phyloP scores from a whole-genome alignment of 2,329 filamentous ascomycete species.

The Coniochaeta hoffmannii region DNA sequence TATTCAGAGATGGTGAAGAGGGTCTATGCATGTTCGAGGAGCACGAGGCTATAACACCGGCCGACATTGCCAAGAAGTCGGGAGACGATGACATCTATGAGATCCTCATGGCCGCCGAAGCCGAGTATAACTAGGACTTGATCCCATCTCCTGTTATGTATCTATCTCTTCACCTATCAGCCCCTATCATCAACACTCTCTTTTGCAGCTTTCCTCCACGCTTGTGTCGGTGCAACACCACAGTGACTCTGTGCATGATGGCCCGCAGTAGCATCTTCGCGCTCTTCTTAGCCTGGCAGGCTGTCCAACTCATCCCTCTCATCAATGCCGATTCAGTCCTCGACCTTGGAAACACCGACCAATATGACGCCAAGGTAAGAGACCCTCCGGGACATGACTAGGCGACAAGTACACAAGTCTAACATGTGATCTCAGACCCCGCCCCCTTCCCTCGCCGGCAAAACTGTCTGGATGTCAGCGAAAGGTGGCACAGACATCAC shows the following conservation, averaged over 20 bases:
- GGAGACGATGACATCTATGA: constrained; percentile 2
- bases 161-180: not conserved
- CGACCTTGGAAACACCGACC: too few relatives aligned
- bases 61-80: constrained; percentile 2
- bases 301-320: not conserved
- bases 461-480: too few relatives aligned
- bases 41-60: constrained; percentile 1
- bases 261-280: not conserved
- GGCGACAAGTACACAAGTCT: too few relatives aligned
- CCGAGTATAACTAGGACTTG: constrained; percentile 3
- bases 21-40: constrained; percentile 2
- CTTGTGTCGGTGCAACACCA: not conserved
- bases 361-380: too few relatives aligned
- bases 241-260: not conserved
- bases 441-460: too few relatives aligned
- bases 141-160: not conserved
- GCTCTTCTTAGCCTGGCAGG: constrained; percentile 1
- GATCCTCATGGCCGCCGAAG: constrained; percentile 1
- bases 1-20: not conserved
- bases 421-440: too few relatives aligned
- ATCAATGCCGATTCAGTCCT: constrained; percentile 8
- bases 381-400: too few relatives aligned
- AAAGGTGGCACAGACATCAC: too few relatives aligned
- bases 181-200: not conserved
- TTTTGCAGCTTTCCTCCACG: not conserved